These are phyloP conservation scores for Boeremia exigua DNA, from an alignment of 2,329 filamentous ascomycete species.

Conservation along the genomic window DNA sequence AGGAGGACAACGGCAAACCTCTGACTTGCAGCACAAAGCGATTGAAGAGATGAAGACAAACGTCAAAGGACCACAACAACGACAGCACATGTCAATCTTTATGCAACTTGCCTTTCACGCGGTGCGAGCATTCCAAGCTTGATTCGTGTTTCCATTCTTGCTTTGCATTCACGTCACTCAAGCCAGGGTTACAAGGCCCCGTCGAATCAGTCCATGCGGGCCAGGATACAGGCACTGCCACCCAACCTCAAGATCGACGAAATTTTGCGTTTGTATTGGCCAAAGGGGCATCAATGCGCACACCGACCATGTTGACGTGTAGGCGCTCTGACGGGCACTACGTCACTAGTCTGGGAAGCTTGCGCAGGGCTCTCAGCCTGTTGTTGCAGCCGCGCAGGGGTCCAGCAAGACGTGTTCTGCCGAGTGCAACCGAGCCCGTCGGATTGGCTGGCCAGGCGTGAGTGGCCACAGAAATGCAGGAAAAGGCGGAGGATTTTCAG, in stretches of 20 bases:
- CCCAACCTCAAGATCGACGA: slow-evolving; percentile 28
- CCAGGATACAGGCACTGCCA: slow-evolving; percentile 22
- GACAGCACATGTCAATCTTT: slow-evolving; percentile 8
- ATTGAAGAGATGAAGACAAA: slow-evolving; percentile 5
- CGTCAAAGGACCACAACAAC: neutral
- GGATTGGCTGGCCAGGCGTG: slow-evolving; percentile 4
- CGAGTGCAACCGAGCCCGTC: slow-evolving; percentile 2
- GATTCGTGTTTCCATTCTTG: slow-evolving; percentile 16
- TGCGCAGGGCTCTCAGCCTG: slow-evolving; percentile 27
- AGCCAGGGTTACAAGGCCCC: slow-evolving; percentile 20
- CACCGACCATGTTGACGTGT: slow-evolving; percentile 33
- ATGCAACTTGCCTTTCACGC: slow-evolving; percentile 8
- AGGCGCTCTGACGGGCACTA: slow-evolving; percentile 16
- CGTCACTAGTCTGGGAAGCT: slow-evolving; percentile 18
- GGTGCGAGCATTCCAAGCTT: slow-evolving; percentile 16
- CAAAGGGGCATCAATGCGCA: slow-evolving; percentile 16
- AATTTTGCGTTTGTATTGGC: slow-evolving; percentile 15
- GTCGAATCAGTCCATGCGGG: slow-evolving; percentile 17
- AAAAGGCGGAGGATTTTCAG: neutral
- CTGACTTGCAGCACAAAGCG: slow-evolving; percentile 2
- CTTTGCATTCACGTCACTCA: slow-evolving; percentile 33
- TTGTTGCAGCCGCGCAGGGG: slow-evolving; percentile 15
- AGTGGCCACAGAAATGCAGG: slow-evolving; percentile 1
- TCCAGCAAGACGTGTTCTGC: slow-evolving; percentile 5
- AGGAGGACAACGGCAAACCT: slow-evolving; percentile 1